Evolutionary conservation across 2,329 filamentous ascomycete genomes (phyloP), one percentile per base, ranked within the genome.

Genomic region (Zymoseptoria ardabiliae): DNA sequence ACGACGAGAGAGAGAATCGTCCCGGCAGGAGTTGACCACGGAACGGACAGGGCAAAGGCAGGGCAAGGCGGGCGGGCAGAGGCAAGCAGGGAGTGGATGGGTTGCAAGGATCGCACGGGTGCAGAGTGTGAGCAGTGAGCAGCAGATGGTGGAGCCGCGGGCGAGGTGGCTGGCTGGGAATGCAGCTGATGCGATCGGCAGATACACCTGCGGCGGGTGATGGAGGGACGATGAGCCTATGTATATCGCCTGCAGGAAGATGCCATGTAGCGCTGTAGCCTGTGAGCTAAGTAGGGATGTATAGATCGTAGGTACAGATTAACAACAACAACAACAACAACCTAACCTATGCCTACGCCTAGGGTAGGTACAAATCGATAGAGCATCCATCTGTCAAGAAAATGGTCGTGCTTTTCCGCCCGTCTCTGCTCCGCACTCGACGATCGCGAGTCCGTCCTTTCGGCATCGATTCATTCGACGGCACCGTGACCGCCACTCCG

Each of bases 41-140:
- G 23, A 1, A 25, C 25, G 54, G 56, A 53, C 57, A 55, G 53
- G 61, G 53, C 58, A 57, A 45, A 49, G 52, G 53, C 51, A 35
- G 57, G 23, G 63, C 63, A 65, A 55, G 62, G 58, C 51, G 58
- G 35, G 58, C 50, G 63, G 60, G 59, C 60, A 59, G 55, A 59
- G 55, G 49, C 61, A 56, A 57, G 50, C 57, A 52, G 49, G 51
- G 22, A 53, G 62, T 65, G 63, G 35, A 45, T 45, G 35, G 35
- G 63, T 60, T 61, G 58, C 62, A 60, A 53, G 56, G 60, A 59
- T 54, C 55, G 50, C 49, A 35, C 55, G 50, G 60, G n/a, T n/a
- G n/a, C n/a, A n/a, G n/a, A n/a, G n/a, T n/a, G n/a, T n/a, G n/a
- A 19, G 51, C 45, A 58, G 58, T 58, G 58, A 60, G 61, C 58